These are phyloP conservation scores for Diutina scorzettiae DNA, from an alignment of 1,139 yeast genomes.

Conservation along the genomic window DNA sequence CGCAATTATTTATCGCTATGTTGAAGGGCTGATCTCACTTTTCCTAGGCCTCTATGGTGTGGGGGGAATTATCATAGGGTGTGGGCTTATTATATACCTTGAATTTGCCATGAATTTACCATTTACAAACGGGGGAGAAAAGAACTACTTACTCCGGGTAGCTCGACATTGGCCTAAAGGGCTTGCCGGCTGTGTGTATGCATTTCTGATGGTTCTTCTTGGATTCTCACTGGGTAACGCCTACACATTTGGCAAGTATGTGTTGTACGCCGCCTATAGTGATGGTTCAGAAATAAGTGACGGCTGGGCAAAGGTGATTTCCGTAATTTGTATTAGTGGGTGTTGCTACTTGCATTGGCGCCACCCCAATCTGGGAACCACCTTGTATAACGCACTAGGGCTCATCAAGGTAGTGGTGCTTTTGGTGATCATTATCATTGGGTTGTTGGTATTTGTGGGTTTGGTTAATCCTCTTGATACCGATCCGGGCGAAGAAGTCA, in stretches of 20 bases:
- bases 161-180: slow-evolving; percentile 21
- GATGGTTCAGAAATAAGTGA: slow-evolving; percentile 10
- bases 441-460: slow-evolving; percentile 19
- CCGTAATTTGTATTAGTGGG: slow-evolving; percentile 31
- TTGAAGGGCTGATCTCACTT: slow-evolving; percentile 31
- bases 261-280: slow-evolving; percentile 24
- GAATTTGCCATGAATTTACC: slow-evolving; percentile 39
- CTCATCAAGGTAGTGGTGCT: slow-evolving; percentile 29
- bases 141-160: slow-evolving; percentile 35
- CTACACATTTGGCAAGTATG: slow-evolving; percentile 39
- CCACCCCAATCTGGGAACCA: slow-evolving; percentile 31
- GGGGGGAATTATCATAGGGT: slow-evolving; percentile 34
- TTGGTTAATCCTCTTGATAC: slow-evolving; percentile 14
- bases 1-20: slow-evolving; percentile 31
- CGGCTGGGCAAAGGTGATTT: slow-evolving; percentile 25
- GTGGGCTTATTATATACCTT: slow-evolving; percentile 34
- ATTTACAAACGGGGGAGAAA: slow-evolving; percentile 37
- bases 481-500: slow-evolving; percentile 9
- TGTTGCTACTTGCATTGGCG: slow-evolving; percentile 27
- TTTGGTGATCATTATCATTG: slow-evolving; percentile 27
- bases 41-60: slow-evolving; percentile 28
- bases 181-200: slow-evolving; percentile 30
- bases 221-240: slow-evolving; percentile 42
- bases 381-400: slow-evolving; percentile 32
- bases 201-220: slow-evolving; percentile 34